phyloP scores from a whole-genome alignment of 495 filamentous ascomycete genomes.

The Peziza echinospora region DNA sequence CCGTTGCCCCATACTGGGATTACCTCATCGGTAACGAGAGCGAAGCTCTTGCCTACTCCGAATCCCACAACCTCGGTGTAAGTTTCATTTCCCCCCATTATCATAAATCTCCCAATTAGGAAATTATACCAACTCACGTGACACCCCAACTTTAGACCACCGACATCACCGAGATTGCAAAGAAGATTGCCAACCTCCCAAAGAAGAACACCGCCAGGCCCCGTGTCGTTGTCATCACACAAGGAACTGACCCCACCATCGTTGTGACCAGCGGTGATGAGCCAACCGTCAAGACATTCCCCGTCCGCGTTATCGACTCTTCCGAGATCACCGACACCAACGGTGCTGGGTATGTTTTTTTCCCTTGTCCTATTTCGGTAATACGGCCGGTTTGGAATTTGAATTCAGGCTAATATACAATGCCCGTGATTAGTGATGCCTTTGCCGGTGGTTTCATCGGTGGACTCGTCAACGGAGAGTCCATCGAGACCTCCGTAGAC shows the following conservation, averaged over 20 bases:
- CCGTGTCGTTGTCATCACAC: constrained; percentile 73
- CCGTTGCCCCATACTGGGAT: constrained; percentile 73
- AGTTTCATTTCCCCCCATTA: no score
- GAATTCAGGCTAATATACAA: not conserved
- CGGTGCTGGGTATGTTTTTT: constrained; percentile 49
- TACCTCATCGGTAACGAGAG: constrained; percentile 94
- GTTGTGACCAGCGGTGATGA: constrained; percentile 41
- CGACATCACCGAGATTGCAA: constrained; percentile 72
- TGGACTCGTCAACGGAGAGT: constrained; percentile 64
- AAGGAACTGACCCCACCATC: constrained; percentile 75
- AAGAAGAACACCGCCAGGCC: constrained; percentile 70
- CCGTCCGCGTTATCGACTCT: constrained; percentile 53
- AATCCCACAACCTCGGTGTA: constrained; percentile 46
- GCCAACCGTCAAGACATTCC: constrained; percentile 48
- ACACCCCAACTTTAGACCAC: constrained; percentile 27
- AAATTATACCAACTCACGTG: constrained; percentile 9
- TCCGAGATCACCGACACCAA: constrained; percentile 81
- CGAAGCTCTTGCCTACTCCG: constrained; percentile 68
- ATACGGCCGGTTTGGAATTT: constrained; percentile 6
- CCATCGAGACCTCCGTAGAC: constrained; percentile 52
- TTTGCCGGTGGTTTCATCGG: constrained; percentile 89
- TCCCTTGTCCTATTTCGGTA: not conserved
- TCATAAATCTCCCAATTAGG: constrained; percentile 1
- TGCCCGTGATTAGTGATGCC: constrained; percentile 72
- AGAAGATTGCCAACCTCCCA: constrained; percentile 60